Evolutionary conservation across 768 basidiomycete genomes (phyloP).

Genomic region (Lactarius sanguifluus): DNA sequence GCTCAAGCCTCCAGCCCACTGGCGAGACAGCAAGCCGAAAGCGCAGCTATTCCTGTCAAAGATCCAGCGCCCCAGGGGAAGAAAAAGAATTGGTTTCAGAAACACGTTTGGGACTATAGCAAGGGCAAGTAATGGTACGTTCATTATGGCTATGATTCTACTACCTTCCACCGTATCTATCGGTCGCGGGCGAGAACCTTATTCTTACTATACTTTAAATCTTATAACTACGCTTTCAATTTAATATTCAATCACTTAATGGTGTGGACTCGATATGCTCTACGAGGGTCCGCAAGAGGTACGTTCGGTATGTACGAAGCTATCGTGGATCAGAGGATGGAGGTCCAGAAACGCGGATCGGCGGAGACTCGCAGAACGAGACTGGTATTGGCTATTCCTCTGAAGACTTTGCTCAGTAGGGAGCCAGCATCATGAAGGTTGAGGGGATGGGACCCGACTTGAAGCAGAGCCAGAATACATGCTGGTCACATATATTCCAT

Average conservation of each 20-base stretch:
- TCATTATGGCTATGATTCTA: neutral
- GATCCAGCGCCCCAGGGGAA: neutral
- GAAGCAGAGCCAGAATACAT: too few relatives aligned
- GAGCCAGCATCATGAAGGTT: too few relatives aligned
- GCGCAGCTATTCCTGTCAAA: neutral
- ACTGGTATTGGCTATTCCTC: neutral
- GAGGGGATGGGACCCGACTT: too few relatives aligned
- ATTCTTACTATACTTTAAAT: neutral
- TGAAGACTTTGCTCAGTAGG: neutral
- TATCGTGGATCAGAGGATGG: neutral
- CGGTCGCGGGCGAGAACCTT: neutral
- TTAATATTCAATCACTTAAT: neutral
- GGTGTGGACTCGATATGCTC: neutral
- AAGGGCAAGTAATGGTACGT: neutral
- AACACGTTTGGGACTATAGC: neutral
- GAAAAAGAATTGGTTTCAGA: neutral
- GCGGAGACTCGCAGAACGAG: neutral
- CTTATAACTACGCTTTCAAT: neutral
- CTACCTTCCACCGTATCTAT: neutral
- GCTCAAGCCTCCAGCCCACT: neutral
- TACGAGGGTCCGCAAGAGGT: neutral
- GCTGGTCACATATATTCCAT: neutral
- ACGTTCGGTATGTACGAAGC: neutral
- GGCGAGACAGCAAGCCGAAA: neutral
- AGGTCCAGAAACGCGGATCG: neutral